Conservation (phyloP, 148 eudicot genomes). For the Silene uniflora region DNA sequence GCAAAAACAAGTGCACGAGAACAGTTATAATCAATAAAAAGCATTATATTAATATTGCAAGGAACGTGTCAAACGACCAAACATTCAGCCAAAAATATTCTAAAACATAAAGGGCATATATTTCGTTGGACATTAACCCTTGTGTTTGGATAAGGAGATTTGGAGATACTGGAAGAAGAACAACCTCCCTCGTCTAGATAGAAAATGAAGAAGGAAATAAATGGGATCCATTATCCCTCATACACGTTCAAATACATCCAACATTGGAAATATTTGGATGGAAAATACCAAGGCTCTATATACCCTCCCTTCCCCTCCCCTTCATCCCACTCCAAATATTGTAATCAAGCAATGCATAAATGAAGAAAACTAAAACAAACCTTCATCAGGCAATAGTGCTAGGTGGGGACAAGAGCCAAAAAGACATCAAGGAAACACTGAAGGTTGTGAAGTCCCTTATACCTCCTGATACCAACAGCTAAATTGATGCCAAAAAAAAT, state of each 20-base stretch:
- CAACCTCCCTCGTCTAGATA: no score
- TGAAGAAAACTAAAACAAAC: no score
- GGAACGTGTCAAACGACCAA: neutral
- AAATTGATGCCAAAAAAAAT: neutral
- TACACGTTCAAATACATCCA: neutral
- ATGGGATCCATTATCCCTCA: no score
- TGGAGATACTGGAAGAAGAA: no score
- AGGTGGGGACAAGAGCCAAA: neutral
- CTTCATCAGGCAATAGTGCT: neutral
- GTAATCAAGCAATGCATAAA: no score
- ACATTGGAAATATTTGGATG: no score
- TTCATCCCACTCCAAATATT: no score
- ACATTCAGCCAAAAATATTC: neutral
- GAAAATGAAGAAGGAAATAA: neutral
- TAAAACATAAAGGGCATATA: neutral
- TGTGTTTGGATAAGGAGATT: no score
- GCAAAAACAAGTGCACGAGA: slow-evolving; percentile 32
- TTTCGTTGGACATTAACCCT: neutral
- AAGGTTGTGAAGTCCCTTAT: neutral
- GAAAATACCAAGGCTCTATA: no score
- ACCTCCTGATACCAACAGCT: neutral
- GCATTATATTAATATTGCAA: neutral
- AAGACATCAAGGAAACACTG: neutral
- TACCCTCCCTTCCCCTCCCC: no score
- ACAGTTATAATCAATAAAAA: neutral